A percentile compares a stretch with the other conserved stretches of the same genome.
phyloP scores from a whole-genome alignment of 768 basidiomycete species.

The Mycena vulgaris region DNA sequence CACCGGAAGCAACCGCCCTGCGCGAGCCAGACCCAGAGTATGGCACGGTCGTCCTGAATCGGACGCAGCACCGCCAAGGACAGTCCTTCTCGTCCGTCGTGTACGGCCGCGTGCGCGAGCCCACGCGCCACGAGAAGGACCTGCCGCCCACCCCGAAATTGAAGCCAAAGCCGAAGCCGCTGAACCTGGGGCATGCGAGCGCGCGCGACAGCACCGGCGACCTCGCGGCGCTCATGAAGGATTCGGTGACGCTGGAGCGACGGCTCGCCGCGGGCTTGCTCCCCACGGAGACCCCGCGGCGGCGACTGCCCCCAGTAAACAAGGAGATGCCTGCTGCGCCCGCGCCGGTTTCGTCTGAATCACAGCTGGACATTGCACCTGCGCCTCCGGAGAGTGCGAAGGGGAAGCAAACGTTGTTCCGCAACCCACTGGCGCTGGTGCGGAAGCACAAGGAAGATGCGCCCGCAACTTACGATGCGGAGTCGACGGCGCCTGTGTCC shows the following conservation, averaged over 20 bases:
- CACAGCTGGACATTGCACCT: no score
- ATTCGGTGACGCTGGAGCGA: constrained; percentile 33
- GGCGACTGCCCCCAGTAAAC: constrained; percentile 4
- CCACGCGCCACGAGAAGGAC: constrained; percentile 7
- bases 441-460: constrained; percentile 15
- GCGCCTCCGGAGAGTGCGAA: constrained; percentile 8
- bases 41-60: neutral
- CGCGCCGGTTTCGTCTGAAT: no score
- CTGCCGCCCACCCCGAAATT: constrained; percentile 31
- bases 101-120: constrained; percentile 23
- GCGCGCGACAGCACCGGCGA: neutral
- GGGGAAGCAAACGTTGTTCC: constrained; percentile 26
- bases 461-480: neutral
- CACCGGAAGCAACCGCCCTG: no score
- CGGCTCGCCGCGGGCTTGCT: constrained; percentile 28
- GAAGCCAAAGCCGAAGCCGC: no score
- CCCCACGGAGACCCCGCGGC: constrained; percentile 22
- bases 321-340: neutral
- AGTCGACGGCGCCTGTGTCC: neutral
- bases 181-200: no score
- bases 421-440: constrained; percentile 13
- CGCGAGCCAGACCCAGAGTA: neutral
- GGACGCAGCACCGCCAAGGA: constrained; percentile 5
- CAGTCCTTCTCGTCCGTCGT: constrained; percentile 33
- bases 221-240: constrained; percentile 20